Percentiles rank a stretch among this genome's conserved stretches.
phyloP scores from a whole-genome alignment of 192 early-diverging fungal genomes.

The Dispira parvispora region DNA sequence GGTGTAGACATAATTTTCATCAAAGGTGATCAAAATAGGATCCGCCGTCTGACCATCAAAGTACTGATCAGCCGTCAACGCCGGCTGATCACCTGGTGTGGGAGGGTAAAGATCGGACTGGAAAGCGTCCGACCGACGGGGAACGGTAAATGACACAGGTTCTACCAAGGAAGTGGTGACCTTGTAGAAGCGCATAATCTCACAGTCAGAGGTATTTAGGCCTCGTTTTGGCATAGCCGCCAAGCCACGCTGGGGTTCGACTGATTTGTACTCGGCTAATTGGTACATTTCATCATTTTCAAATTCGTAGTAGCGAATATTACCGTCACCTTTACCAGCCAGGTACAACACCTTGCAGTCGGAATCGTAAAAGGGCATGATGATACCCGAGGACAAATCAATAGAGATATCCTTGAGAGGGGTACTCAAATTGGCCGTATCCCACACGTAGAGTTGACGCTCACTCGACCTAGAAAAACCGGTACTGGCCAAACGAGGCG shows the following conservation, averaged over 20 bases:
- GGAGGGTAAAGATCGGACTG: constrained; percentile 92
- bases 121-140: constrained; percentile 89
- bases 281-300: constrained; percentile 81
- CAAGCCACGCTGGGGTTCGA: constrained; percentile 87
- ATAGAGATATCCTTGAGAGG: constrained; percentile 62
- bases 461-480: constrained; percentile 88
- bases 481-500: constrained; percentile 68
- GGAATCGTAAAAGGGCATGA: constrained; percentile 93
- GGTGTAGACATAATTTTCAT: constrained; percentile 19
- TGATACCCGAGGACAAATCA: constrained; percentile 84
- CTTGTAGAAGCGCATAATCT: constrained; percentile 89
- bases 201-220: constrained; percentile 67
- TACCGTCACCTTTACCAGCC: constrained; percentile 97
- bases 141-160: constrained; percentile 93
- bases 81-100: constrained; percentile 55
- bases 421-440: constrained; percentile 38
- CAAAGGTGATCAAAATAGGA: constrained; percentile 37
- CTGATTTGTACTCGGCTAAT: constrained; percentile 77
- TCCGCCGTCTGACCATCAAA: constrained; percentile 70
- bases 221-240: constrained; percentile 87
- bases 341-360: constrained; percentile 85
- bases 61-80: constrained; percentile 82
- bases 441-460: constrained; percentile 91
- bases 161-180: constrained; percentile 72
- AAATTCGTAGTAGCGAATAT: constrained; percentile 97